Conservation (phyloP, 2,329 filamentous ascomycete species). For the Plenodomus tracheiphilus region DNA sequence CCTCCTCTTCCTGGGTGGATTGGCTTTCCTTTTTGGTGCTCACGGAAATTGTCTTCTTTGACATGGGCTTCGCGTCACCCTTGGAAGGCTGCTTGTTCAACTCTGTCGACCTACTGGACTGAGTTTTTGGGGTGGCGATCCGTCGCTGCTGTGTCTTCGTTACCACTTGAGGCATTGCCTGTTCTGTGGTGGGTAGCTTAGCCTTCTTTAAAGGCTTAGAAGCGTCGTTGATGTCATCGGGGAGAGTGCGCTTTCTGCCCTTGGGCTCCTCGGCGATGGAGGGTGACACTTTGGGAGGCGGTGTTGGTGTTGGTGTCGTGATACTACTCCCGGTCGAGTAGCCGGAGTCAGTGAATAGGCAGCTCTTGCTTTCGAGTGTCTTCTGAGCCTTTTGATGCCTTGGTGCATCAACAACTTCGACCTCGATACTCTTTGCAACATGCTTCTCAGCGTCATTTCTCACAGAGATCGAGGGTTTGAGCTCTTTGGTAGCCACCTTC, state of each 20-base stretch:
- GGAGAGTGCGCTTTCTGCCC: slow-evolving; percentile 1
- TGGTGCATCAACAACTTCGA: neutral
- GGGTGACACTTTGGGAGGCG: neutral
- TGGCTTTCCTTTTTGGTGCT: no score
- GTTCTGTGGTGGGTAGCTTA: neutral
- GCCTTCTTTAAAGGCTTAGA: neutral
- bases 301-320: neutral
- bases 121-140: neutral
- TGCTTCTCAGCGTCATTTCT: no score
- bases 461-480: neutral
- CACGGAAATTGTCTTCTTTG: no score
- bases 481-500: neutral
- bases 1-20: no score
- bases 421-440: neutral
- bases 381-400: neutral
- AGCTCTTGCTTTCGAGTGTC: neutral
- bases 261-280: neutral
- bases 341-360: neutral
- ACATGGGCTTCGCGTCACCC: neutral
- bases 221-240: neutral
- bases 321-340: neutral
- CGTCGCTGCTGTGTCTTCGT: neutral
- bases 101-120: neutral
- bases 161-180: neutral
- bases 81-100: neutral